These are phyloP conservation scores for Fusarium kyushuense DNA, from an alignment of 2,329 filamentous ascomycete species.

Conservation along the genomic window DNA sequence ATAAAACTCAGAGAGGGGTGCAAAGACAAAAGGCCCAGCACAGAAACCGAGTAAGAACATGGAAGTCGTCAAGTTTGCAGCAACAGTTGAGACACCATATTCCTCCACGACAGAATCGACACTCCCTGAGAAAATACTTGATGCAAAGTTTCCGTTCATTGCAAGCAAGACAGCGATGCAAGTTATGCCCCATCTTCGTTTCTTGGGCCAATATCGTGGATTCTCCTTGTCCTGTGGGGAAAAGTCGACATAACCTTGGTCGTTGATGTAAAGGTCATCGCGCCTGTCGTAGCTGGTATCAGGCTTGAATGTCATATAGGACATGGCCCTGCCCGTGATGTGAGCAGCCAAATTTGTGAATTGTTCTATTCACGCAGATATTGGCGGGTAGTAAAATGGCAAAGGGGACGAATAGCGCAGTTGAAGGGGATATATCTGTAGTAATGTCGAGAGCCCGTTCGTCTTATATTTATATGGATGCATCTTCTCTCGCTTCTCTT, in stretches of 20 bases:
- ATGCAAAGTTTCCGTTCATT: slow-evolving; percentile 67
- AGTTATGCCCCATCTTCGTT: slow-evolving; percentile 58
- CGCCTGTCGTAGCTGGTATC: neutral
- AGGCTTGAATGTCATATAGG: slow-evolving; percentile 18
- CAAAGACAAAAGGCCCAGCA: slow-evolving; percentile 69
- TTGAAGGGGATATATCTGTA: neutral
- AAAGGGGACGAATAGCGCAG: neutral
- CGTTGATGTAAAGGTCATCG: slow-evolving; percentile 59
- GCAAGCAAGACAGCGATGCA: slow-evolving; percentile 59
- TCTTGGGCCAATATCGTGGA: slow-evolving; percentile 60
- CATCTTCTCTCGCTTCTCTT: no score
- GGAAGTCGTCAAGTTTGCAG: slow-evolving; percentile 63
- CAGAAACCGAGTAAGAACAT: slow-evolving; percentile 69
- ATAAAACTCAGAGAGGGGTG: slow-evolving; percentile 69
- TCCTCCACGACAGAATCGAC: slow-evolving; percentile 47
- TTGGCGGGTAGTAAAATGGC: neutral
- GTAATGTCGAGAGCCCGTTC: neutral
- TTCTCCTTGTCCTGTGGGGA: slow-evolving; percentile 63
- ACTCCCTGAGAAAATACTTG: slow-evolving; percentile 52
- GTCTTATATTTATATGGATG: slow-evolving; percentile 16
- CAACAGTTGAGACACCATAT: slow-evolving; percentile 62
- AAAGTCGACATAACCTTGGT: slow-evolving; percentile 64
- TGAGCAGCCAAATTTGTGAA: neutral
- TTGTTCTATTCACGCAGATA: neutral
- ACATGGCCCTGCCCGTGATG: slow-evolving; percentile 1